Conservation (phyloP, 1,284 basidiomycete genomes). For the Cerrena zonata region DNA sequence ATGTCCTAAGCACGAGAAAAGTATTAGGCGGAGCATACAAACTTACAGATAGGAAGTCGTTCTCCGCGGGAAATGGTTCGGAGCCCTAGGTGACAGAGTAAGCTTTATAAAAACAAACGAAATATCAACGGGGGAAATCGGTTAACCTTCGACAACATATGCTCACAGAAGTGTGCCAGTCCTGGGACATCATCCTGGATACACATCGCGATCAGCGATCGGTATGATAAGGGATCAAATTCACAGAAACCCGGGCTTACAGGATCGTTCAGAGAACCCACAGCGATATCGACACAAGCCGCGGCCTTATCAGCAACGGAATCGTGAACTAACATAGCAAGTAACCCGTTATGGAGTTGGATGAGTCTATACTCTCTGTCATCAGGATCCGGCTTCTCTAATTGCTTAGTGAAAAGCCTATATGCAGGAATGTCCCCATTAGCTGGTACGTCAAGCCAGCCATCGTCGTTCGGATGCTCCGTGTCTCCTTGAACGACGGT, state of each 20-base stretch:
- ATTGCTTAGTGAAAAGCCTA: slow-evolving; percentile 18
- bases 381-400: slow-evolving; percentile 43
- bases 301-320: slow-evolving; percentile 59
- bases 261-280: slow-evolving; percentile 62
- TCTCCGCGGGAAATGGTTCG: slow-evolving; percentile 47
- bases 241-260: slow-evolving; percentile 25
- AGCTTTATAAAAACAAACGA: neutral
- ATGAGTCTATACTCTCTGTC: slow-evolving; percentile 46
- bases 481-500: too few species aligned
- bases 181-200: slow-evolving; percentile 37
- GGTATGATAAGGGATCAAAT: neutral
- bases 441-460: slow-evolving; percentile 14
- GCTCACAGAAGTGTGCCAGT: slow-evolving; percentile 56
- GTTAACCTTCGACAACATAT: slow-evolving; percentile 41
- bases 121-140: slow-evolving; percentile 4
- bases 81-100: slow-evolving; percentile 26
- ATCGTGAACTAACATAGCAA: slow-evolving; percentile 57
- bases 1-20: neutral
- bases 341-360: slow-evolving; percentile 54
- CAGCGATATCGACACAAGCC: slow-evolving; percentile 58
- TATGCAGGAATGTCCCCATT: slow-evolving; percentile 9
- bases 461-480: neutral
- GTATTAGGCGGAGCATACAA: too few species aligned
- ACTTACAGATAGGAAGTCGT: slow-evolving; percentile 44
- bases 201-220: neutral